Conservation (phyloP, 2,329 filamentous ascomycete genomes). For the Cordyceps tenuipes region DNA sequence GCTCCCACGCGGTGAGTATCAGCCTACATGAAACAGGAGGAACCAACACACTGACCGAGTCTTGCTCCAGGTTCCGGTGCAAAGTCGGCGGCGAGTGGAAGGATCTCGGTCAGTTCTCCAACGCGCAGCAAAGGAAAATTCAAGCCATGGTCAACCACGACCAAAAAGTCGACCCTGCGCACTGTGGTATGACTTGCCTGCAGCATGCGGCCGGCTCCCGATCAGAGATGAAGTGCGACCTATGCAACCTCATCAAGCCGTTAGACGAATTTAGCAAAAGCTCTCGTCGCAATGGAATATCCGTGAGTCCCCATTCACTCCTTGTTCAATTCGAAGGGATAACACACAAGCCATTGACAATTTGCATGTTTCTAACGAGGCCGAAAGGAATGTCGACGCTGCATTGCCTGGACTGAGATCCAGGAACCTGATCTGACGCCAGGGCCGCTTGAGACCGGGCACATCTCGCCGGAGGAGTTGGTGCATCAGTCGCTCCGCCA, state of each 20-base stretch:
- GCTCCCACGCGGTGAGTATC: neutral
- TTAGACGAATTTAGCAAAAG: slow-evolving; percentile 24
- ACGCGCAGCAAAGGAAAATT: slow-evolving; percentile 23
- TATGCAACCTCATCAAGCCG: slow-evolving; percentile 23
- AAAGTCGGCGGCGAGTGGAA: slow-evolving; percentile 17
- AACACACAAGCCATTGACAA: no score
- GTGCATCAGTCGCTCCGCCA: neutral
- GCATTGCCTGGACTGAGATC: slow-evolving; percentile 27
- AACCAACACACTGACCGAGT: neutral
- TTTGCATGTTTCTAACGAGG: neutral
- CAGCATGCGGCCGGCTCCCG: slow-evolving; percentile 22
- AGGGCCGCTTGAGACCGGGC: slow-evolving; percentile 23
- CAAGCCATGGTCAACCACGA: neutral
- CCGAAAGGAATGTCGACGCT: slow-evolving; percentile 26
- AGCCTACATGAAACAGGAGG: neutral
- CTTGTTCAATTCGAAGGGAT: neutral
- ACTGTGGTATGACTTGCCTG: slow-evolving; percentile 29
- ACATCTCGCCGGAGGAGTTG: slow-evolving; percentile 25
- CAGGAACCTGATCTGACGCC: slow-evolving; percentile 27
- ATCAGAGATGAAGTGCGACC: slow-evolving; percentile 23
- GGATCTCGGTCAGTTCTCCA: slow-evolving; percentile 23
- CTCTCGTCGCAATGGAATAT: slow-evolving; percentile 20
- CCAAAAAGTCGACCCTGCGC: slow-evolving; percentile 19
- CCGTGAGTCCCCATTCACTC: slow-evolving; percentile 19
- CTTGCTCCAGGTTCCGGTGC: neutral